Base-by-base conservation (phyloP, 78 protist species). In the Bigelowiella natans region DNA sequence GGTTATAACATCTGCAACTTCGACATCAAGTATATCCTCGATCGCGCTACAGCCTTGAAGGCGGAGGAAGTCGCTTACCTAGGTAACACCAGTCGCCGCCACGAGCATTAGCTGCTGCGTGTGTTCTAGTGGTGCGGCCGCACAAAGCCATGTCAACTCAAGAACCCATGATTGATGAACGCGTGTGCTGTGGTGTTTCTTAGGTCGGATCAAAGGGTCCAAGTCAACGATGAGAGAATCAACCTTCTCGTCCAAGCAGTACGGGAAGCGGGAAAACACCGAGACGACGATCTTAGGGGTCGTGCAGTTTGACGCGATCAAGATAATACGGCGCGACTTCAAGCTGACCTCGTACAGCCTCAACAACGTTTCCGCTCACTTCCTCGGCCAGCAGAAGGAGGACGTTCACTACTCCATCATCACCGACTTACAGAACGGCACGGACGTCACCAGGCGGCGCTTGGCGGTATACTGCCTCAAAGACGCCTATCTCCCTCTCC, bases 361-460 rank as follows among this genome's bases (percentile, higher is more conserved):
- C 40, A 99, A 99, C 92, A 39, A 95, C 3, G 99, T 99, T 34
- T 93, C 97, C 0, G 94, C 96, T 29, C 94, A 96, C 86, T 99
- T 97, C 90, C 94, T 99, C 39, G 97, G 97, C 26, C 99, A 98
- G 90, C 99, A 97, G 88, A 99, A 98, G 94, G 99, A 99, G 87
- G 99, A 98, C 88, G 99, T 99, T 38, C 99, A 97, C 85, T 97
- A 96, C 92, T 94, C 98, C 1, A 96, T 96, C 84, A 99, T 99
- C 83, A 34, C 99, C 2, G 97, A 95, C 37, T 94, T 98, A 63
- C 96, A 95, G 92, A 86, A 94, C 36, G 99, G 99, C 85, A 90
- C 93, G 18, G 96, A 94, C 38, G 97, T 95, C 37, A 96, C 98
- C 89, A 94, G 99, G 29, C 93, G 99, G 1, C 93, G 99, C 37